These are phyloP conservation scores for Pythium grandisporangium DNA, from an alignment of 352 stramenopile species.

Conservation along the genomic window DNA sequence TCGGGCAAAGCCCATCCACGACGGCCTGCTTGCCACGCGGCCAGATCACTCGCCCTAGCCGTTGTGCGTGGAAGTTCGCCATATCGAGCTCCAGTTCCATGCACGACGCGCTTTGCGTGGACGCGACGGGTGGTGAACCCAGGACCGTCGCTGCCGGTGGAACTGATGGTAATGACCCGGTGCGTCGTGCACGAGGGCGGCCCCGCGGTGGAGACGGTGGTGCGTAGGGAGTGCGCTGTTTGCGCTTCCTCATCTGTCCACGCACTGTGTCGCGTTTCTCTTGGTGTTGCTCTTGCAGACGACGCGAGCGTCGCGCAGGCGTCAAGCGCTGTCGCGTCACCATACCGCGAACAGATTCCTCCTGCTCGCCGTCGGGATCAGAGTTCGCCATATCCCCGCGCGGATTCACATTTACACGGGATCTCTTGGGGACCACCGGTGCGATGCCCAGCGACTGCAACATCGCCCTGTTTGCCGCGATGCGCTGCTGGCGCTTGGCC, in stretches of 20 bases:
- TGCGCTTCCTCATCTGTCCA: too few relatives aligned
- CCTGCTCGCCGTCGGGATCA: not conserved
- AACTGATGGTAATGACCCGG: too few relatives aligned
- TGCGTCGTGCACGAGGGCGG: not conserved
- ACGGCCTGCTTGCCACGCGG: slow-evolving; percentile 35
- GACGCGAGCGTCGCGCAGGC: not conserved
- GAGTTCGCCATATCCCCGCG: not conserved
- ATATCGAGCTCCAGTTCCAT: slow-evolving; percentile 24
- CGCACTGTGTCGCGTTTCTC: not conserved
- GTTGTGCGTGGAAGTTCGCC: slow-evolving; percentile 28
- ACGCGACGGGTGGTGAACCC: not conserved
- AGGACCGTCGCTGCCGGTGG: not conserved
- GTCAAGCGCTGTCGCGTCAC: too few relatives aligned
- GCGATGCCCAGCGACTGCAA: slow-evolving; percentile 28
- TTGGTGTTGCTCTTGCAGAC: not conserved
- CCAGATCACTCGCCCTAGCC: slow-evolving; percentile 40
- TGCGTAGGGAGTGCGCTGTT: too few relatives aligned
- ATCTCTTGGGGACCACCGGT: not conserved
- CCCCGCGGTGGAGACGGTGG: not conserved
- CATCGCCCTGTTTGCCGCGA: slow-evolving; percentile 34
- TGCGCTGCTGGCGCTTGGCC: slow-evolving; percentile 41
- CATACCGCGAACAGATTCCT: too few relatives aligned
- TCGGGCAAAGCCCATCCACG: slow-evolving; percentile 36
- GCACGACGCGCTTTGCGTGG: slow-evolving; percentile 7
- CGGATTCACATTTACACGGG: not conserved